Conservation (phyloP, 768 basidiomycete species). For the Auricularia sp. region DNA sequence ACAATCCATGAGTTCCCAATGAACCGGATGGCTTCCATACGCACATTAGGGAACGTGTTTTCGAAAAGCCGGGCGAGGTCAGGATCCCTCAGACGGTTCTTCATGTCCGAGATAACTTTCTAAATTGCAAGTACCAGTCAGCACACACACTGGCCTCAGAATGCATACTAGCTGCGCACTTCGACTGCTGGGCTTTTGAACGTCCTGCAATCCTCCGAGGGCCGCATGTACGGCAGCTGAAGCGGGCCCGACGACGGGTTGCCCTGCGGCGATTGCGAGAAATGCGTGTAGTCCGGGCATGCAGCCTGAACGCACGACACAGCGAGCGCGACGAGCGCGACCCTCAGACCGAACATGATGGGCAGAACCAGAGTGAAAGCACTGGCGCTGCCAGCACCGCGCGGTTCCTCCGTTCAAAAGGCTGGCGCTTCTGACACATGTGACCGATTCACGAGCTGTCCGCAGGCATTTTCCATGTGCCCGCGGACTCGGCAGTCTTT, state of each 20-base stretch:
- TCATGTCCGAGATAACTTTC: constrained; percentile 73
- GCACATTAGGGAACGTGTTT: constrained; percentile 63
- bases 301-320: constrained; percentile 18
- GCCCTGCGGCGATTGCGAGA: constrained; percentile 46
- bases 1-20: background rate
- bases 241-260: constrained; percentile 50
- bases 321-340: constrained; percentile 5
- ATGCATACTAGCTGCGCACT: constrained; percentile 25
- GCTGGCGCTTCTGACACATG: background rate
- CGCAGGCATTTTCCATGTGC: background rate
- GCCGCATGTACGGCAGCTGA: constrained; percentile 63
- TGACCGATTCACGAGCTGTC: background rate
- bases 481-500: background rate
- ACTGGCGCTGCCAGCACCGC: background rate
- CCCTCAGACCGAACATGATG: background rate
- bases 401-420: background rate
- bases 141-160: background rate
- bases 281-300: constrained; percentile 56
- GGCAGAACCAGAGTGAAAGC: background rate
- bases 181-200: constrained; percentile 71
- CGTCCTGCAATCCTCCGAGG: constrained; percentile 56
- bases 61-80: constrained; percentile 72
- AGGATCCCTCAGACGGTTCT: constrained; percentile 57
- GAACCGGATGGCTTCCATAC: background rate
- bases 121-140: constrained; percentile 16